These are phyloP conservation scores for Trichosanthes truncata DNA, from an alignment of 306 rosid species.

Conservation along the genomic window DNA sequence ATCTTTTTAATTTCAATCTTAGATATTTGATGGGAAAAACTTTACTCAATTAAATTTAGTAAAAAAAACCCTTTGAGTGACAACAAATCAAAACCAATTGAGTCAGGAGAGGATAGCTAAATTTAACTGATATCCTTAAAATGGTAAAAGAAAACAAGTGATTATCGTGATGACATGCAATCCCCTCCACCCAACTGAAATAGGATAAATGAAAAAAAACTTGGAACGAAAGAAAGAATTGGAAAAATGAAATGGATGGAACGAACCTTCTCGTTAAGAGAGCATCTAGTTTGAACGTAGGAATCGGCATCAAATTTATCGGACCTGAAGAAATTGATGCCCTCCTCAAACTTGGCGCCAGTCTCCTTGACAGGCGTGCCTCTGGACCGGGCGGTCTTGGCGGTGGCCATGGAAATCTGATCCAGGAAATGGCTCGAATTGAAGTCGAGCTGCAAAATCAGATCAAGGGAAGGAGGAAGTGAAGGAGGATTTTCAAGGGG, in stretches of 20 bases:
- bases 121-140: background rate
- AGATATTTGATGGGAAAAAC: background rate
- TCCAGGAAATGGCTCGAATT: background rate
- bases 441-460: background rate
- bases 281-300: conserved; percentile 64
- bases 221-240: background rate
- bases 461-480: background rate
- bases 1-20: background rate
- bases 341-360: conserved; percentile 73
- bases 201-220: background rate
- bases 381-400: conserved; percentile 70
- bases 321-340: conserved; percentile 70
- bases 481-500: background rate
- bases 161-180: background rate
- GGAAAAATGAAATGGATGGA: background rate
- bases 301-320: conserved; percentile 74
- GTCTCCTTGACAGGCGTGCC: conserved; percentile 50
- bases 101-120: background rate
- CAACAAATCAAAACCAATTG: background rate
- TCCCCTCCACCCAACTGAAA: no score
- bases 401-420: conserved; percentile 48
- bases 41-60: background rate
- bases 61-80: background rate
- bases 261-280: conserved; percentile 80
- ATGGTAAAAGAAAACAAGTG: background rate